Percentiles rank a stretch among this genome's conserved stretches.
phyloP scores from a whole-genome alignment of 345 rosid genomes.

The Populus tremula region DNA sequence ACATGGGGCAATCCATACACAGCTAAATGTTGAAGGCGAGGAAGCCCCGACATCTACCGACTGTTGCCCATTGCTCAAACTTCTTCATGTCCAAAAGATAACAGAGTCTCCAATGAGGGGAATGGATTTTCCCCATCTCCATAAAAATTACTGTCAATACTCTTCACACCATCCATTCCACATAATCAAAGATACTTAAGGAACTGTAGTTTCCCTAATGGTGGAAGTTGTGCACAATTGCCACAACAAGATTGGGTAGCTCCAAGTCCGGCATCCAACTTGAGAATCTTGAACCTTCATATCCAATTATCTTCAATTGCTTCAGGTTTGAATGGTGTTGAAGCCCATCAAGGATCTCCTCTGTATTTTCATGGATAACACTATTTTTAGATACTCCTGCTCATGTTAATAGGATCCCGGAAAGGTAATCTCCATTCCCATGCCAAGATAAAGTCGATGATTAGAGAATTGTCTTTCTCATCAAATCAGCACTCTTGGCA shows the following conservation, averaged over 20 bases:
- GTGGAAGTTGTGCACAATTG: conserved; percentile 8
- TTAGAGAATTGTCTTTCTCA: conserved; percentile 7
- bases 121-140: not conserved
- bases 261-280: not conserved
- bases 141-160: not conserved
- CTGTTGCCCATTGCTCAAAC: not conserved
- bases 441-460: not conserved
- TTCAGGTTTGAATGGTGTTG: conserved; percentile 1
- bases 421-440: not conserved
- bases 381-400: too few relatives aligned
- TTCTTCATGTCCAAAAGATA: not conserved
- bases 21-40: not conserved
- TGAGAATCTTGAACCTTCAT: conserved; percentile 2
- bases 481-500: conserved; percentile 20
- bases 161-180: not conserved
- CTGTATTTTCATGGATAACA: not conserved
- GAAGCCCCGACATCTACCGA: not conserved
- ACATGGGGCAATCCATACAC: not conserved
- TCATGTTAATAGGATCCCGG: too few relatives aligned
- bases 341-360: not conserved
- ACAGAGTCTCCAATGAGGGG: not conserved
- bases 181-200: not conserved
- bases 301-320: not conserved
- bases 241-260: not conserved
- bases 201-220: conserved; percentile 3